Conservation (phyloP, 805 yeast genomes). For the Maudiozyma pseudohumilis region DNA sequence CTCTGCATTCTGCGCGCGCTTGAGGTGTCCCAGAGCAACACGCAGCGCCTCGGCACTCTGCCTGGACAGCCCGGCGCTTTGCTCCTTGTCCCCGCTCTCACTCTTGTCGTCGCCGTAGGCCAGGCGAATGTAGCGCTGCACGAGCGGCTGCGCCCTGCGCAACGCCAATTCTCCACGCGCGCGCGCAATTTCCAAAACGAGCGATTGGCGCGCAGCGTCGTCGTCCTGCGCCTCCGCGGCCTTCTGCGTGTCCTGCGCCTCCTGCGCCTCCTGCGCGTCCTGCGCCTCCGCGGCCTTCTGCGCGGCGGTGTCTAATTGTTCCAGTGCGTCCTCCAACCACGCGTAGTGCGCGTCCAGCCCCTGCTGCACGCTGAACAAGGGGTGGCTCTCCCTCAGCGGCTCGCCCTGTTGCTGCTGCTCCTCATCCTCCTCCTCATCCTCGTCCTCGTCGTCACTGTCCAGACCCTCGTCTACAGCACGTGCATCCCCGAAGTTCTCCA, state of each 20-base stretch:
- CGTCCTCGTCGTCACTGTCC: conserved; percentile 48
- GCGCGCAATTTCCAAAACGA: no score
- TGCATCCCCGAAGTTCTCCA: conserved; percentile 54
- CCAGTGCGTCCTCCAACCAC: conserved; percentile 35
- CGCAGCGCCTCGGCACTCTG: no score
- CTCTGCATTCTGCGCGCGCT: conserved; percentile 53
- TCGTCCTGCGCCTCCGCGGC: no score
- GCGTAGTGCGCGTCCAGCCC: no score
- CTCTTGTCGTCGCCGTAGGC: conserved; percentile 44
- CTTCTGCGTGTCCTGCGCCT: no score
- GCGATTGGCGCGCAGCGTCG: no score
- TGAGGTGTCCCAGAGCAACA: conserved; percentile 48
- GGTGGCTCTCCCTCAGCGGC: no score
- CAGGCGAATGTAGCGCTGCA: conserved; percentile 43
- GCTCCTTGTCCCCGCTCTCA: conserved; percentile 26
- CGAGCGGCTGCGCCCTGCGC: conserved; percentile 55
- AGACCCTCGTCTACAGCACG: conserved; percentile 39
- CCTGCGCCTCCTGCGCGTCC: no score
- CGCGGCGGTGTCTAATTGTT: conserved; percentile 18
- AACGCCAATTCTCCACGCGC: conserved; percentile 53
- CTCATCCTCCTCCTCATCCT: conserved; percentile 23
- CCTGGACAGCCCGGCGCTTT: no score
- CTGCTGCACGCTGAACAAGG: no score
- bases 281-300: no score
- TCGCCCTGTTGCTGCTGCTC: no score